These are phyloP conservation scores for Epicoccum nigrum DNA, from an alignment of 2,329 filamentous ascomycete species.

Conservation along the genomic window DNA sequence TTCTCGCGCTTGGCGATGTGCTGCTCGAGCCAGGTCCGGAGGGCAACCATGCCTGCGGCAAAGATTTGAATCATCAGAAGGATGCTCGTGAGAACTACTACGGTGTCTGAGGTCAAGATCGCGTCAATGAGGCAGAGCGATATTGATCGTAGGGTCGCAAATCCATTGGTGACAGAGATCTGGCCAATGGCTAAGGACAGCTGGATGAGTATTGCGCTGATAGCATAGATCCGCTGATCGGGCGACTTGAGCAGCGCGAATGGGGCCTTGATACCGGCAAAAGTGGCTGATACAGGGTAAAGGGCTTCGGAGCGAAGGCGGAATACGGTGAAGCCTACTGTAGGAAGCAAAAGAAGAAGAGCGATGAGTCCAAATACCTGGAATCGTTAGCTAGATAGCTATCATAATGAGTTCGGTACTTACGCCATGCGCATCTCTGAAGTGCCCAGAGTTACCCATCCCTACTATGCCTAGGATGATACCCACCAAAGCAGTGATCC, in stretches of 20 bases:
- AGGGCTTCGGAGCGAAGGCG: conserved; percentile 31
- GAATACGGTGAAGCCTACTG: conserved; percentile 22
- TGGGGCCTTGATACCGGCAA: conserved; percentile 28
- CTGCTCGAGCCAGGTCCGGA: conserved; percentile 35
- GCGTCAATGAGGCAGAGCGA: conserved; percentile 38
- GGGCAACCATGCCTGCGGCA: conserved; percentile 25
- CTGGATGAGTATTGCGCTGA: conserved; percentile 29
- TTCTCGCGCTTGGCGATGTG: conserved; percentile 29
- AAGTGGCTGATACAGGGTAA: conserved; percentile 25
- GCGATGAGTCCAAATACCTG: conserved; percentile 35
- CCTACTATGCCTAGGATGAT: conserved; percentile 34
- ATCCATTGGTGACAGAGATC: conserved; percentile 30
- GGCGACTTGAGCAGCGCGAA: conserved; percentile 27
- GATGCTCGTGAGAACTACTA: conserved; percentile 23
- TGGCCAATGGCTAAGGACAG: conserved; percentile 27
- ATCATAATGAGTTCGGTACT: background rate
- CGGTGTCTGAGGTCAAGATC: conserved; percentile 24
- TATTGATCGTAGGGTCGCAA: conserved; percentile 29
- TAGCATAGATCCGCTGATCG: conserved; percentile 31
- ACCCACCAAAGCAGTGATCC: conserved; percentile 22
- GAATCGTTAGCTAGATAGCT: background rate
- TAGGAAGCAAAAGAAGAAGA: conserved; percentile 28
- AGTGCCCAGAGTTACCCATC: conserved; percentile 34
- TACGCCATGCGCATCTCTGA: conserved; percentile 34
- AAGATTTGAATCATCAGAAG: conserved; percentile 32